A percentile compares a stretch with the other conserved stretches of the same genome.
phyloP scores from a whole-genome alignment of 1,139 yeast genomes.

The Kodamaea ohmeri region DNA sequence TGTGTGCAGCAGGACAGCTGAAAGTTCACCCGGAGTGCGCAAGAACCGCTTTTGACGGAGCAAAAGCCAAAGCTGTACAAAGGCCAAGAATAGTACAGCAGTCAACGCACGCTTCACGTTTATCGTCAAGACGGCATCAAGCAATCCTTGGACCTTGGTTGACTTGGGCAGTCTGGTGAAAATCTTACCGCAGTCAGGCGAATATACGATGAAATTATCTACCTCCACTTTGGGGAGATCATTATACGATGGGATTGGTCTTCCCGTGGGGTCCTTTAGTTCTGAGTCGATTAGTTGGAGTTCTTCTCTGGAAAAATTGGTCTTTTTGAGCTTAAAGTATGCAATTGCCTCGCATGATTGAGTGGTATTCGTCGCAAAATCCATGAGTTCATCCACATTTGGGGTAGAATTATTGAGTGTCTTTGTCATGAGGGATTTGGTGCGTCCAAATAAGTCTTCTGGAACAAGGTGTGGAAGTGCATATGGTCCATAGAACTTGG shows the following conservation, averaged over 20 bases:
- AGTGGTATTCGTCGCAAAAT: constrained; percentile 33
- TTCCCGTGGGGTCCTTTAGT: constrained; percentile 64
- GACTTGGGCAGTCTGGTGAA: constrained; percentile 33
- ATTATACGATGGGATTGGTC: constrained; percentile 51
- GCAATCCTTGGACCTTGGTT: constrained; percentile 49
- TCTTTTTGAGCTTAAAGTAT: constrained; percentile 65
- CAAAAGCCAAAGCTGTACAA: constrained; percentile 31
- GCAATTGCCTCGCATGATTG: constrained; percentile 70
- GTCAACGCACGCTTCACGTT: constrained; percentile 46
- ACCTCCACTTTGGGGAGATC: constrained; percentile 55
- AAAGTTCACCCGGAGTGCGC: constrained; percentile 75
- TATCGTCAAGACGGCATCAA: constrained; percentile 47
- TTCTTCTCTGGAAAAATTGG: constrained; percentile 51
- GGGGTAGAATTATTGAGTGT: constrained; percentile 43
- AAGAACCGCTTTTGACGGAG: constrained; percentile 65
- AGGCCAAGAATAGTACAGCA: constrained; percentile 45
- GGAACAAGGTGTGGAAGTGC: constrained; percentile 58
- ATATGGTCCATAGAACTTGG: constrained; percentile 68
- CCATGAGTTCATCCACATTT: constrained; percentile 39
- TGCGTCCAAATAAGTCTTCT: constrained; percentile 40
- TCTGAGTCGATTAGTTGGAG: constrained; percentile 68
- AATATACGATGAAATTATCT: constrained; percentile 59
- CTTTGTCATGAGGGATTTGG: constrained; percentile 35
- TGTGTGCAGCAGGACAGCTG: constrained; percentile 34
- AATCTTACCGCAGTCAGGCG: constrained; percentile 83